Base-by-base conservation (phyloP, 2,329 filamentous ascomycete species). In the Epichloe bromicola region DNA sequence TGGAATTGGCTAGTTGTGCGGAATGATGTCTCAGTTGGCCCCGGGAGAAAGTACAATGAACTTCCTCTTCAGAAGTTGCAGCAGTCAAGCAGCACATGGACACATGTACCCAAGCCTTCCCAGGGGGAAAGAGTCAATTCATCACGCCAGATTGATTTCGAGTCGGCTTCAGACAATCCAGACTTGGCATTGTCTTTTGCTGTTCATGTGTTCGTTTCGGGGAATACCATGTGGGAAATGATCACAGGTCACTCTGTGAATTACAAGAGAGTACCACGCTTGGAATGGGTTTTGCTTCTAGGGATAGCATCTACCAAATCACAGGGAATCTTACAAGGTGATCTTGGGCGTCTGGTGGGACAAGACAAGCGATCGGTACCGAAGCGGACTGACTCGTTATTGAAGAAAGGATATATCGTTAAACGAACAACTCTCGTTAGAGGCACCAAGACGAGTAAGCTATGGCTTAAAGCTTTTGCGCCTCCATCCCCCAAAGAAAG, bases 351-450 rank as follows among this genome's bases (percentile, higher is more conserved):
- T 19, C 65, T 80, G 1, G 77, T 78, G 12, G 71, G 74, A 20
- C 80, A 83, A 60, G 80, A 83, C 62, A 83, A 83, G 59, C 74
- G 79, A 48, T 82, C 79, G 1, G 72, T 83, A 1, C 79, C 80
- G 3, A 79, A 76, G 52, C 70, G 80, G 36, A 83, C 80, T 0
- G 78, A 82, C 55, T 71, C 73, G 3, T 68, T 83, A 1, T 72
- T 76, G 4, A 70, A 71, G 55, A 82, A 82, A 59, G 79, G 79
- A 15, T 83, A 83, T 55, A 76, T 81, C 46, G 74, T 74, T 48
- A 83, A 83, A 62, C 72, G 79, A 40, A 76, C 78, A 4, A 74
- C 78, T 1, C 71, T 82, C 19, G 72, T 79, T 11, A 70, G 74
- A 48, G 76, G 76, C 38, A 77, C 74, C 51, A 80, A 80, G 59